phyloP scores from a whole-genome alignment of 2,329 filamentous ascomycete species.

The Aureobasidium namibiae region DNA sequence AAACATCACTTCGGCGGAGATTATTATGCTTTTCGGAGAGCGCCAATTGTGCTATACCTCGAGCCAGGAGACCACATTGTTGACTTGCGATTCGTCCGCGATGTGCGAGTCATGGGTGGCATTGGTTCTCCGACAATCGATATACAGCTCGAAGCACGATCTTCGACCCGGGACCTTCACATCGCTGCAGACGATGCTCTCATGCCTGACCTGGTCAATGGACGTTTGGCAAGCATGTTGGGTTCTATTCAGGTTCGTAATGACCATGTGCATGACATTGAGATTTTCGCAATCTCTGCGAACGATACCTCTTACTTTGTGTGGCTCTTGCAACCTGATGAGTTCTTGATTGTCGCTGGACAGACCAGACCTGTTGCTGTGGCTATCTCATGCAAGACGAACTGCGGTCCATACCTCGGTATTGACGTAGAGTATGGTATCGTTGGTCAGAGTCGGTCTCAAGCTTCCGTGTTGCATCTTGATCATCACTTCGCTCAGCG shows the following conservation, averaged over 20 bases:
- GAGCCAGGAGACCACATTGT: slow-evolving; percentile 42
- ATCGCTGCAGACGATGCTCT: slow-evolving; percentile 31
- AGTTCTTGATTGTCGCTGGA: slow-evolving; percentile 24
- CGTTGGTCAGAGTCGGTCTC: not conserved
- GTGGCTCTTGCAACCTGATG: slow-evolving; percentile 2
- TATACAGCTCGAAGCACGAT: slow-evolving; percentile 30
- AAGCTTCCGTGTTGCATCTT: not conserved
- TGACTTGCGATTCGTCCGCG: slow-evolving; percentile 46
- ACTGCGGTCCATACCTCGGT: not conserved
- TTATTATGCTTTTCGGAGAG: slow-evolving; percentile 44
- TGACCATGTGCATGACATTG: slow-evolving; percentile 19
- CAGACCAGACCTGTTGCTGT: slow-evolving; percentile 36
- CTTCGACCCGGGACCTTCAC: slow-evolving; percentile 23
- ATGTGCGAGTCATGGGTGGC: slow-evolving; percentile 50
- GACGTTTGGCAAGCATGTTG: slow-evolving; percentile 37
- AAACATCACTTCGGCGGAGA: slow-evolving; percentile 49
- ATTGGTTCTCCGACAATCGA: slow-evolving; percentile 39
- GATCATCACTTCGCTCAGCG: slow-evolving; percentile 17
- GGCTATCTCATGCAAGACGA: slow-evolving; percentile 22
- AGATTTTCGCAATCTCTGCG: slow-evolving; percentile 22
- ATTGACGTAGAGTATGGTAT: slow-evolving; percentile 1
- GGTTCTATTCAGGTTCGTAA: slow-evolving; percentile 46
- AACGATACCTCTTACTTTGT: slow-evolving; percentile 3
- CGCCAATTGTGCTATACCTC: slow-evolving; percentile 43
- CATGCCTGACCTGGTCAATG: slow-evolving; percentile 44